Conservation (phyloP, 768 basidiomycete species). For the Lactarius hengduanensis region DNA sequence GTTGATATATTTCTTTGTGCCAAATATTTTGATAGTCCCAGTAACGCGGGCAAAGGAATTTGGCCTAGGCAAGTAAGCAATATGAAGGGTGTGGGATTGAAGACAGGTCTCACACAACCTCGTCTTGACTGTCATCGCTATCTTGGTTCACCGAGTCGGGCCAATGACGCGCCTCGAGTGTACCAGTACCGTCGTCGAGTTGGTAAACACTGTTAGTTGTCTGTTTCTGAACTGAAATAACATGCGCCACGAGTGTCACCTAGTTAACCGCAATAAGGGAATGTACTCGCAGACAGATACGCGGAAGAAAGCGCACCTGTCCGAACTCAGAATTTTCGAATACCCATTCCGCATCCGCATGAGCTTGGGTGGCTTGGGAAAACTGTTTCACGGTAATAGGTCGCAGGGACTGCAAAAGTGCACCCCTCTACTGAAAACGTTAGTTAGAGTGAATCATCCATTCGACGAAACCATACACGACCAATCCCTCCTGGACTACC, state of each 20-base stretch:
- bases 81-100: not conserved
- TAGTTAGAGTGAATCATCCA: not conserved
- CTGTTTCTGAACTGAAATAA: constrained; percentile 63
- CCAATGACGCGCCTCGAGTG: constrained; percentile 81
- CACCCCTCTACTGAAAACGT: constrained; percentile 36
- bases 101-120: constrained; percentile 42
- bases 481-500: constrained; percentile 59
- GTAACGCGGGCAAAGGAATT: constrained; percentile 77
- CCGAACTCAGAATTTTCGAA: constrained; percentile 80
- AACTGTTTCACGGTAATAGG: constrained; percentile 82
- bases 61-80: constrained; percentile 47
- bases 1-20: constrained; percentile 78
- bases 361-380: constrained; percentile 70
- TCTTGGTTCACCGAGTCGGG: constrained; percentile 62
- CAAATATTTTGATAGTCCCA: constrained; percentile 80
- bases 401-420: constrained; percentile 51
- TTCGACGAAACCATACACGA: constrained; percentile 38
- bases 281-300: not conserved
- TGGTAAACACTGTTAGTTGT: constrained; percentile 79
- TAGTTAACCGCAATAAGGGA: constrained; percentile 34
- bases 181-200: constrained; percentile 85
- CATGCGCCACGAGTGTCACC: constrained; percentile 74
- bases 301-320: constrained; percentile 52
- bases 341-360: constrained; percentile 86
- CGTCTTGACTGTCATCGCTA: constrained; percentile 48